Evolutionary conservation across 2,329 filamentous ascomycete species (phyloP), one percentile per base, ranked within the genome.

Genomic region (Mollisia scopiformis): DNA sequence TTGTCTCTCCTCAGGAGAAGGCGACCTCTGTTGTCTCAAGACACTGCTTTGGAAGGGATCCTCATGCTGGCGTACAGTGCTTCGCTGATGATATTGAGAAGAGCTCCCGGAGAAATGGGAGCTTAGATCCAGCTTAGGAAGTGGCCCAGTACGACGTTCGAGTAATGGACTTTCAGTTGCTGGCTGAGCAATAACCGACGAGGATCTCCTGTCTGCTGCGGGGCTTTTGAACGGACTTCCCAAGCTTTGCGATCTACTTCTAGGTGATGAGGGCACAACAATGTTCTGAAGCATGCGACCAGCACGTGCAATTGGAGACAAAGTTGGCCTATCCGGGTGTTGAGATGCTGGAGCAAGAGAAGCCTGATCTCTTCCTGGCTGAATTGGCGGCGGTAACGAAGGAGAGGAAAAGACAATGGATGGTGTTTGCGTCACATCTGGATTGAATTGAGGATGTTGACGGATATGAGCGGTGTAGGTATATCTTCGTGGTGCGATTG

Each of bases 211-310:
- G 27, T 69, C 69, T 28, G 64, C 57, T 25, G 61, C 59, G 6
- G 72, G 72, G 33, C 72, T 74, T 46, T 72, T 73, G 55, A 74
- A 74, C 3, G 72, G 72, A 28, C 72, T 74, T 19, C 71, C 69
- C 23, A 74, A 58, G 56, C 68, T 73, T 47, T 72, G 66, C n/a
- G 72, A 71, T 49, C 71, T 64, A 27, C 61, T 66, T 64, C 71
- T 66, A 28, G 71, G 62, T 25, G 71, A 70, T 47, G 67, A 67
- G 31, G 71, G 71, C 16, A 72, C 66, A 46, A 71, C 52, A 6
- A 72, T 68, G 57, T 73, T 68, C 59, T 74, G 72, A 13, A 74
- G 66, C 59, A 67, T 67, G n/a, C 68, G 72, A n/a, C 72, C 72
- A 54, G 72, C 64, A 50, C 70, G 67, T 21, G 66, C 68, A 55